These are phyloP conservation scores for Xylariaceae sp. DNA, from an alignment of 2,329 filamentous ascomycete species.

Conservation along the genomic window DNA sequence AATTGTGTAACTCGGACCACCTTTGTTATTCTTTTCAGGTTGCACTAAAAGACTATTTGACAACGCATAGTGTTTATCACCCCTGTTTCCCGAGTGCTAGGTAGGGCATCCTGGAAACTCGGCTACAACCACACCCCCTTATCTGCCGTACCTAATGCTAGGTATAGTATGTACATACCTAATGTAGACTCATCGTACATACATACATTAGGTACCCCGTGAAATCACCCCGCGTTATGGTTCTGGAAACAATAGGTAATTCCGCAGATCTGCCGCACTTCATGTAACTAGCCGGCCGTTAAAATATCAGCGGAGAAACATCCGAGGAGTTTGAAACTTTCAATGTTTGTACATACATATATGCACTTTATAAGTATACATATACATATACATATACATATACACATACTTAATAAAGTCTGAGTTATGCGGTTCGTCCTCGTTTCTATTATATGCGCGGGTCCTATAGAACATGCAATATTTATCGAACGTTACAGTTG, in stretches of 20 bases:
- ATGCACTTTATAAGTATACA: no score
- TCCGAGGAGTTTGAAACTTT: neutral
- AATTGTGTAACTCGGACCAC: constrained; percentile 15
- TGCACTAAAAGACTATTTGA: constrained; percentile 16
- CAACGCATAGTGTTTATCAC: constrained; percentile 9
- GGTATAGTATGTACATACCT: neutral
- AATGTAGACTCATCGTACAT: no score
- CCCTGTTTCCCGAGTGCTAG: neutral
- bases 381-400: neutral
- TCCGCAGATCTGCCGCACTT: neutral
- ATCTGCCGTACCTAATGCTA: neutral
- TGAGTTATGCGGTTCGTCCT: neutral
- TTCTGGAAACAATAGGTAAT: neutral
- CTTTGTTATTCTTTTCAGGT: constrained; percentile 11
- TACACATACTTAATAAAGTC: neutral
- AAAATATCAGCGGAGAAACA: neutral
- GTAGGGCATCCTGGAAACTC: no score
- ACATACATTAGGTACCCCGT: no score
- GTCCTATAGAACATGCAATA: neutral
- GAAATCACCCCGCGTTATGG: neutral
- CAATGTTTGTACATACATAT: neutral
- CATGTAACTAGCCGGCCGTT: neutral
- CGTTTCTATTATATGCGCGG: neutral
- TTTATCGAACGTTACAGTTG: neutral
- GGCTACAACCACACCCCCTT: neutral